These are phyloP conservation scores for Quercus lobata DNA, from an alignment of 331 rosid species.

Conservation along the genomic window DNA sequence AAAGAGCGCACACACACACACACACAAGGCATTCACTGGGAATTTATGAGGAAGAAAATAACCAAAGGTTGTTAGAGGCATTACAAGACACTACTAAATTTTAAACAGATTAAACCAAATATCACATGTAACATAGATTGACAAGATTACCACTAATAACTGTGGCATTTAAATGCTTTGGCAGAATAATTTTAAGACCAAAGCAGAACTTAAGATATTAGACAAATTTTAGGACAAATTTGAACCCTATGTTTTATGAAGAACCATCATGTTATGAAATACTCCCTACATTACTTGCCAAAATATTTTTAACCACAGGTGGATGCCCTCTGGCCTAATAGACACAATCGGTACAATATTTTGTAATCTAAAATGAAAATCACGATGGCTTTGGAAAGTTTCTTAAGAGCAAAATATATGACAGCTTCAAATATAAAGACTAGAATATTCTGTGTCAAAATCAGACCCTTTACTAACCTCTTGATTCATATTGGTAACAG, in stretches of 20 bases:
- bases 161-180: neutral
- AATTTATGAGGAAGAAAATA: neutral
- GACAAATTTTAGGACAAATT: neutral
- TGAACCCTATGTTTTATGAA: neutral
- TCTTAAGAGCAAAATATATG: neutral
- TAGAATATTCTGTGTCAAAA: neutral
- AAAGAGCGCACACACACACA: neutral
- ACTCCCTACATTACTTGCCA: neutral
- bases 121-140: neutral
- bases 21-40: neutral
- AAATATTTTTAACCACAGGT: neutral
- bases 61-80: neutral
- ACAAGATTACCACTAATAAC: neutral
- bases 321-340: neutral
- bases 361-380: neutral
- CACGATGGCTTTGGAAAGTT: neutral
- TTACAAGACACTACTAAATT: neutral
- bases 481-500: conserved; percentile 47
- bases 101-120: neutral
- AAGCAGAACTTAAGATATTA: neutral
- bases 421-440: neutral
- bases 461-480: conserved; percentile 36
- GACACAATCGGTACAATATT: neutral
- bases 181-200: neutral
- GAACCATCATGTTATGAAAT: neutral